These are phyloP conservation scores for Termitomyces sp. DNA, from an alignment of 768 basidiomycete species.

Conservation along the genomic window DNA sequence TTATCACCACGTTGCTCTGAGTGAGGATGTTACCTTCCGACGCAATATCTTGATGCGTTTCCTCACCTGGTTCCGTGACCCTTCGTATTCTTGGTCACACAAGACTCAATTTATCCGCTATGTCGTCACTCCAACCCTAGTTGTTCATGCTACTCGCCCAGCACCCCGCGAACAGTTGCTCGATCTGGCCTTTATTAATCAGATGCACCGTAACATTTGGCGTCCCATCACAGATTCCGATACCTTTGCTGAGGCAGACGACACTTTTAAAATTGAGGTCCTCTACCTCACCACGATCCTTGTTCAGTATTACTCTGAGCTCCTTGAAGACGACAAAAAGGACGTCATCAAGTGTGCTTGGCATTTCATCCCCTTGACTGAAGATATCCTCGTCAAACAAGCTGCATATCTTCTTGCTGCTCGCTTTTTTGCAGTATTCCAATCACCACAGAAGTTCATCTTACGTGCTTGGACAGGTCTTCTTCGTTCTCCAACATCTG, in stretches of 20 bases:
- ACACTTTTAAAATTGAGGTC: slow-evolving; percentile 86
- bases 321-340: slow-evolving; percentile 80
- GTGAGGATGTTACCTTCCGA: slow-evolving; percentile 60
- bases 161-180: slow-evolving; percentile 55
- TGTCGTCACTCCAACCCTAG: slow-evolving; percentile 81
- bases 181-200: slow-evolving; percentile 63
- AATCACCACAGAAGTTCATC: slow-evolving; percentile 87
- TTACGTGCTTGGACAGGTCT: slow-evolving; percentile 88
- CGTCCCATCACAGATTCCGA: slow-evolving; percentile 58
- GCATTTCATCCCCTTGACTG: slow-evolving; percentile 71
- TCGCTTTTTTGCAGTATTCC: slow-evolving; percentile 86
- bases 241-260: slow-evolving; percentile 58
- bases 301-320: slow-evolving; percentile 75
- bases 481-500: slow-evolving; percentile 64
- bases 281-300: slow-evolving; percentile 85
- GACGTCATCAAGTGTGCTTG: slow-evolving; percentile 93
- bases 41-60: slow-evolving; percentile 85
- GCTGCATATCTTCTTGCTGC: slow-evolving; percentile 88
- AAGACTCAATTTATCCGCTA: slow-evolving; percentile 79
- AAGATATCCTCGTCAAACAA: slow-evolving; percentile 90
- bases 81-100: slow-evolving; percentile 58
- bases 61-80: slow-evolving; percentile 75
- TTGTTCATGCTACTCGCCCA: slow-evolving; percentile 64
- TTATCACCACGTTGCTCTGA: slow-evolving; percentile 78
- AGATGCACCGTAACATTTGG: slow-evolving; percentile 77